Conservation (phyloP, 192 early-diverging fungal genomes). For the Funneliformis geosporum region DNA sequence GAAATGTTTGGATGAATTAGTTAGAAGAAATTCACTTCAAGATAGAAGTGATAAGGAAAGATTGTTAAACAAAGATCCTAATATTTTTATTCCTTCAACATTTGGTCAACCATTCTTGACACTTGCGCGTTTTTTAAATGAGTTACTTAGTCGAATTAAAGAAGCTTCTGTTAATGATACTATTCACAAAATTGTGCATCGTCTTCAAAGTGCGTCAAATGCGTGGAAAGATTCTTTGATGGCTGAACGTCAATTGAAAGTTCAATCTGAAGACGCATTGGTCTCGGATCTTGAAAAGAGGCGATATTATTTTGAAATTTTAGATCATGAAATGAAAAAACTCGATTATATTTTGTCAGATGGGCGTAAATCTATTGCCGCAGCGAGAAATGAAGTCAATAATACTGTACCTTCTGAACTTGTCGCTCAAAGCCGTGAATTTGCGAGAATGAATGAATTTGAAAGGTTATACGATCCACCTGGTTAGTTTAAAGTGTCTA, state of each 20-base stretch:
- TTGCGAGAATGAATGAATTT: not conserved
- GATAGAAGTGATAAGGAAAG: not conserved
- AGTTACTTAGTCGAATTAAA: constrained; percentile 41
- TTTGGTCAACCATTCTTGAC: constrained; percentile 34
- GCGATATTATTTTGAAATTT: constrained; percentile 15
- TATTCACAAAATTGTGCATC: not conserved
- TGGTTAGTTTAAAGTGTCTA: not conserved
- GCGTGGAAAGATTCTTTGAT: not conserved
- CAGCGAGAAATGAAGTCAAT: not conserved
- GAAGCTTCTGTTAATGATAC: constrained; percentile 35
- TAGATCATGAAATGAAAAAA: constrained; percentile 9
- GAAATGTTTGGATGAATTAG: constrained; percentile 30
- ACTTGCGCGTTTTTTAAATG: constrained; percentile 42
- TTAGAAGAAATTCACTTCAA: constrained; percentile 32
- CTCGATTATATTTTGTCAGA: constrained; percentile 1
- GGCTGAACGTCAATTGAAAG: constrained; percentile 8
- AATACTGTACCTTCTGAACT: not conserved
- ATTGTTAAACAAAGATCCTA: not conserved
- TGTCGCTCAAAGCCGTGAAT: not conserved
- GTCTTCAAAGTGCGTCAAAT: not conserved
- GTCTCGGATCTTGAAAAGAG: not conserved
- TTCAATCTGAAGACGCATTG: not conserved
- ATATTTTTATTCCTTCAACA: not conserved
- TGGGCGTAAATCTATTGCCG: not conserved
- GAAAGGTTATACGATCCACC: not conserved